A percentile compares a stretch with the other conserved stretches of the same genome.
Conservation (phyloP, 2,329 filamentous ascomycete species). For the Botrytis deweyae region DNA sequence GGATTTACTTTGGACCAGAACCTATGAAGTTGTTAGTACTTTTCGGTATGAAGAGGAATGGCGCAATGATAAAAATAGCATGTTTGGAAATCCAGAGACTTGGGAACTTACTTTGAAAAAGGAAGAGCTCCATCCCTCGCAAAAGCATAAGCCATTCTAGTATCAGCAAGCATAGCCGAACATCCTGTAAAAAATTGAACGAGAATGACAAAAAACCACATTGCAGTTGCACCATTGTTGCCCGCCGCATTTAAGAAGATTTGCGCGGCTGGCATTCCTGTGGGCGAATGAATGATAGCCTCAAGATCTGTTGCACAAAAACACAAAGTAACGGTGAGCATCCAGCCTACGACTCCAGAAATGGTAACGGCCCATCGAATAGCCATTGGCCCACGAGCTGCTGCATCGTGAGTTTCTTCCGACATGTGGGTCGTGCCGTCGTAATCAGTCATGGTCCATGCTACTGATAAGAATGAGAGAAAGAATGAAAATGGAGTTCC, state of each 20-base stretch:
- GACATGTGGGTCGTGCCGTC: slow-evolving; percentile 68
- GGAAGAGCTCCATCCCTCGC: slow-evolving; percentile 59
- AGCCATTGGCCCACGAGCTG: slow-evolving; percentile 57
- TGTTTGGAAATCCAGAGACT: background rate
- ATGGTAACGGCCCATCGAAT: slow-evolving; percentile 60
- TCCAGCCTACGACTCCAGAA: slow-evolving; percentile 59
- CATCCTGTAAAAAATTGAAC: slow-evolving; percentile 64
- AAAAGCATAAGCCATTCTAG: slow-evolving; percentile 62
- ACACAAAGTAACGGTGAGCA: slow-evolving; percentile 61
- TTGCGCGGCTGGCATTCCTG: slow-evolving; percentile 59
- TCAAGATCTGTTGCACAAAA: slow-evolving; percentile 61
- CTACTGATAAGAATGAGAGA: slow-evolving; percentile 54
- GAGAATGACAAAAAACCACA: slow-evolving; percentile 62
- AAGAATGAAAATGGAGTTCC: slow-evolving; percentile 60
- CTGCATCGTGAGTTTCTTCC: slow-evolving; percentile 65
- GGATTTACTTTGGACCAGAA: slow-evolving; percentile 53
- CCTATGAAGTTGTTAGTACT: slow-evolving; percentile 37
- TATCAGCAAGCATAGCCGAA: slow-evolving; percentile 63
- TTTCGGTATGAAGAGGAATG: background rate
- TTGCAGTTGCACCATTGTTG: slow-evolving; percentile 53
- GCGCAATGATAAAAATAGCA: background rate
- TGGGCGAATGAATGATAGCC: slow-evolving; percentile 54
- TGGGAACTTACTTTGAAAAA: slow-evolving; percentile 50
- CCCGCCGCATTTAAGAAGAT: slow-evolving; percentile 61
- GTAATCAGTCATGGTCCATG: slow-evolving; percentile 68